Evolutionary conservation across 1,284 basidiomycete genomes (phyloP), one percentile per base, ranked within the genome.

Genomic region (Ceratobasidium sp.): DNA sequence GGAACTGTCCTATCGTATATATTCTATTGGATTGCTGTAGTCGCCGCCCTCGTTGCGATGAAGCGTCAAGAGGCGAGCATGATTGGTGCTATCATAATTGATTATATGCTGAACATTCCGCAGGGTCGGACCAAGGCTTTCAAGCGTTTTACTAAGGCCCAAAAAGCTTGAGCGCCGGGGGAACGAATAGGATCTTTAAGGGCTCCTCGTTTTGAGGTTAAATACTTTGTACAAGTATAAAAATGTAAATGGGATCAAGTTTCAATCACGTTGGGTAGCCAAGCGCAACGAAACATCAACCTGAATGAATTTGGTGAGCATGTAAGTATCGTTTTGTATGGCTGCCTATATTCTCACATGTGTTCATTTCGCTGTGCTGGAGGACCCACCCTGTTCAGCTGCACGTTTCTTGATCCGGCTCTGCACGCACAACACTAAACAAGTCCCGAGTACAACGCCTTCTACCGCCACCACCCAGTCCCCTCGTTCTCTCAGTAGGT

Each of bases 21-120:
- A 76, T 82, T 83, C 76, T 85, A 84, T 81, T 86, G 84, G 84
- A 78, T 86, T 76, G 77, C 81, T 46, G 81, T 83, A 78, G 82
- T 83, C 58, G 78, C 76, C 71, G 80, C 81, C 3, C 80, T 86
- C 29, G 65, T 84, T 61, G 58, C 39, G n/a, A 61, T 61, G 58
- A 61, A 61, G 58, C 58, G 39, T n/a, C 31, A 61, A 39, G 58
- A 61, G 34, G 58, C 39, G 39, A 22, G 58, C 34, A 24, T 22
- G 2, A 7, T 56, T 56, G 29, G 53, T 31, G 3, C 6, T 22
- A 4, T 11, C 11, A 31, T 34, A 31, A 11, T 56, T 3, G 8
- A 19, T 11, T 29, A 29, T 29, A 56, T 56, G 53, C 53, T 56
- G 11, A 56, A 29, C 31, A 31, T 14, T 61, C 34, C n/a, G 1